These are phyloP conservation scores for Sindora glabra DNA, from an alignment of 306 rosid genomes.

Conservation along the genomic window DNA sequence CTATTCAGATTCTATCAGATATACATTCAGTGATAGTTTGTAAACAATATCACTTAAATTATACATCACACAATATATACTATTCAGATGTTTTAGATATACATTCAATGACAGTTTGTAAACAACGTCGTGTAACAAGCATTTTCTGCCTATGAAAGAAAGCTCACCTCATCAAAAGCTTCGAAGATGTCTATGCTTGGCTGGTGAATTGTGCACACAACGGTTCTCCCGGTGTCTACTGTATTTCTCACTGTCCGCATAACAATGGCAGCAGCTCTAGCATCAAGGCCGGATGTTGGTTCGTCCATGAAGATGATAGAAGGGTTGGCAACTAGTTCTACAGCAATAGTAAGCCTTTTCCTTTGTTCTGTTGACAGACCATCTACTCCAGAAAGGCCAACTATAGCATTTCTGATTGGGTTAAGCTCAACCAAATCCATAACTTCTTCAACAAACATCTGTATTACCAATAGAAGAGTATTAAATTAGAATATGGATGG, in stretches of 20 bases:
- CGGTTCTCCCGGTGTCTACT: constrained; percentile 24
- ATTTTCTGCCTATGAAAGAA: too few species aligned
- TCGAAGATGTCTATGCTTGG: constrained; percentile 37
- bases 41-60: too few species aligned
- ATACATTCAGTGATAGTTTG: too few species aligned
- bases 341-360: constrained; percentile 48
- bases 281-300: constrained; percentile 36
- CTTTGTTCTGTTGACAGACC: constrained; percentile 51
- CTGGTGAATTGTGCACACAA: constrained; percentile 38
- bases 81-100: too few species aligned
- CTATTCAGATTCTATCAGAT: too few species aligned
- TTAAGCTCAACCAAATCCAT: constrained; percentile 48
- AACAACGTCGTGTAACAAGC: too few species aligned
- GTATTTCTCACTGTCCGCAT: constrained; percentile 28
- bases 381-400: constrained; percentile 29
- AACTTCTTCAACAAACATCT: constrained; percentile 50
- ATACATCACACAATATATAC: too few species aligned
- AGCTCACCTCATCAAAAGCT: constrained; percentile 29
- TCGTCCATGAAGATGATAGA: constrained; percentile 40
- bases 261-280: constrained; percentile 35
- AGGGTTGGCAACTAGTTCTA: constrained; percentile 45
- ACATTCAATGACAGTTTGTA: too few species aligned
- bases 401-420: constrained; percentile 32
- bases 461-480: not conserved
- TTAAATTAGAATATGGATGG: not conserved